A percentile compares a stretch with the other conserved stretches of the same genome.
Conservation (phyloP, 2,329 filamentous ascomycete species). For the Coniella lustricola region DNA sequence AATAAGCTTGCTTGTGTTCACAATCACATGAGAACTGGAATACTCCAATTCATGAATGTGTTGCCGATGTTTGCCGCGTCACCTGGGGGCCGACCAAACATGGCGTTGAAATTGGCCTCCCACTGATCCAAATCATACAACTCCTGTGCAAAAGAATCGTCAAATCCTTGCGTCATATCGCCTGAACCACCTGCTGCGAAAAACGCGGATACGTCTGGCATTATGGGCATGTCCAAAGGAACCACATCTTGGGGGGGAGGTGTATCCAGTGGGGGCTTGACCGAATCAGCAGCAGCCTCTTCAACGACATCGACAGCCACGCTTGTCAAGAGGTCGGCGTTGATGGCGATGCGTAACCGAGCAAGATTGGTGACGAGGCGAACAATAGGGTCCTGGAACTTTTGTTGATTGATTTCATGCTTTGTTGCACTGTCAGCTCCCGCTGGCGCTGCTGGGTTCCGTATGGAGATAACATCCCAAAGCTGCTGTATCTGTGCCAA, state of each 20-base stretch:
- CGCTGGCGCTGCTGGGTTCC: constrained; percentile 23
- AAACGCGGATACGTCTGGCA: not conserved
- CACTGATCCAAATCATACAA: constrained; percentile 3
- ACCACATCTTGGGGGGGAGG: not conserved
- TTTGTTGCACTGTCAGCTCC: constrained; percentile 18
- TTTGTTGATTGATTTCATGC: not conserved
- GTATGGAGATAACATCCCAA: constrained; percentile 20
- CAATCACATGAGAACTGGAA: not conserved
- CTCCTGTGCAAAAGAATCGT: constrained; percentile 12
- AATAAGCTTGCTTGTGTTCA: too few relatives aligned
- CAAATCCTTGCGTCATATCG: constrained; percentile 2
- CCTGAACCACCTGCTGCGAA: not conserved
- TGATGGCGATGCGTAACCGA: constrained; percentile 4
- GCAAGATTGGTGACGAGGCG: constrained; percentile 4
- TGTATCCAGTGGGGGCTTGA: not conserved
- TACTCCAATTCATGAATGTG: not conserved
- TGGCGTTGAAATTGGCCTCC: constrained; percentile 7
- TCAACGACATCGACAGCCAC: not conserved
- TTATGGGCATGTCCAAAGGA: not conserved
- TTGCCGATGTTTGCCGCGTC: not conserved
- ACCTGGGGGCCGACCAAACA: constrained; percentile 9
- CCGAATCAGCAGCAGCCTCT: not conserved
- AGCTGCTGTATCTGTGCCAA: constrained; percentile 26
- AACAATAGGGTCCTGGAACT: constrained; percentile 5
- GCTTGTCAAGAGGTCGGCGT: constrained; percentile 7